phyloP scores from a whole-genome alignment of 2,329 filamentous ascomycete species.

The Coniosporium tulheliwenetii region DNA sequence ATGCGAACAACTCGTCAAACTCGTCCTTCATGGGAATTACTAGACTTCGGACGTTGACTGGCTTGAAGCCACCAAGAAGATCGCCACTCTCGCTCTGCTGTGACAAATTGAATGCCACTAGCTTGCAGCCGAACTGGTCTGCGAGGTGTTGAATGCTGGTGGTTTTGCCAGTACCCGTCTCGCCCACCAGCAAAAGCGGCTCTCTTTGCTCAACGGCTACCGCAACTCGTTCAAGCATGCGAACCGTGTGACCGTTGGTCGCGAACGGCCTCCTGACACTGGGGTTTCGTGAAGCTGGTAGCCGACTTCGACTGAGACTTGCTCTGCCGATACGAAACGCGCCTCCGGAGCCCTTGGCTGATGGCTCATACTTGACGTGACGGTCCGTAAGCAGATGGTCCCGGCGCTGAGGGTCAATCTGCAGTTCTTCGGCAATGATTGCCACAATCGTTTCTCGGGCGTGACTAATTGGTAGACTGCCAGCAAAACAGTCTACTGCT shows the following conservation, averaged over 20 bases:
- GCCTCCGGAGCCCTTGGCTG: constrained; percentile 9
- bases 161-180: constrained; percentile 97
- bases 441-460: constrained; percentile 45
- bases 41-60: constrained; percentile 75
- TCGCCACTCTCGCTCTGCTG: constrained; percentile 98
- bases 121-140: constrained; percentile 64
- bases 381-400: constrained; percentile 63
- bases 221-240: constrained; percentile 75
- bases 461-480: constrained; percentile 54
- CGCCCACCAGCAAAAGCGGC: constrained; percentile 85
- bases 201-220: constrained; percentile 73
- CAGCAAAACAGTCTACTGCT: constrained; percentile 81
- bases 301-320: constrained; percentile 4
- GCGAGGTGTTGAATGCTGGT: constrained; percentile 90
- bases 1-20: constrained; percentile 76
- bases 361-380: constrained; percentile 49
- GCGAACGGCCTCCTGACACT: constrained; percentile 53
- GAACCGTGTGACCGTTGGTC: constrained; percentile 70
- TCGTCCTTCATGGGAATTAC: constrained; percentile 85
- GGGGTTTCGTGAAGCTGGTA: constrained; percentile 8
- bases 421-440: constrained; percentile 72
- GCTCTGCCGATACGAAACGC: constrained; percentile 1
- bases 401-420: constrained; percentile 67
- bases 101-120: constrained; percentile 88
- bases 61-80: constrained; percentile 89